Percentiles rank a stretch among this genome's conserved stretches.
These are phyloP conservation scores for Talaromyces atroroseus DNA, from an alignment of 2,329 filamentous ascomycete species.

Conservation along the genomic window DNA sequence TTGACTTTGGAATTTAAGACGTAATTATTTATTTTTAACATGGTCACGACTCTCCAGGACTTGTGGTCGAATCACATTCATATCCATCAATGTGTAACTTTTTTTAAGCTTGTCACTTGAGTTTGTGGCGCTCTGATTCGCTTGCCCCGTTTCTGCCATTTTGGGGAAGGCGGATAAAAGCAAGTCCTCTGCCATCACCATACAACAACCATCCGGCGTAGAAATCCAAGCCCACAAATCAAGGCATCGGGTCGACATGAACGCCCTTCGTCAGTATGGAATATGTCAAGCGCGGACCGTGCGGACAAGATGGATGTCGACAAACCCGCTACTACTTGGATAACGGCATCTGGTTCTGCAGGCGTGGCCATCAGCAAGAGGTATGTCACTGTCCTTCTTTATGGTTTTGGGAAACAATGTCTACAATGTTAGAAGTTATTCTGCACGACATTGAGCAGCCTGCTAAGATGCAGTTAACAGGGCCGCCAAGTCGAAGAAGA, in stretches of 20 bases:
- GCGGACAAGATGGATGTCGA: slow-evolving; percentile 61
- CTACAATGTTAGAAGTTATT: not conserved
- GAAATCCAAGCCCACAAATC: not conserved
- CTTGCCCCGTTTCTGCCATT: slow-evolving; percentile 5
- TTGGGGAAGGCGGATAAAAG: not conserved
- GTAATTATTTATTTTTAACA: not conserved
- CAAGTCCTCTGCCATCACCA: not conserved
- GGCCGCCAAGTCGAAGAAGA: slow-evolving; percentile 50
- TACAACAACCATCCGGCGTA: not conserved
- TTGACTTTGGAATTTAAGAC: not conserved
- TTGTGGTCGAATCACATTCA: not conserved
- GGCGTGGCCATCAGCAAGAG: slow-evolving; percentile 73
- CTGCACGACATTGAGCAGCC: not conserved
- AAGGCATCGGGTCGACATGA: slow-evolving; percentile 6
- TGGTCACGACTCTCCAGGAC: not conserved
- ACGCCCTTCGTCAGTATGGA: slow-evolving; percentile 29
- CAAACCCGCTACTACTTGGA: slow-evolving; percentile 67
- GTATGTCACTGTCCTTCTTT: slow-evolving; percentile 40
- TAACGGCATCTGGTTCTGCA: slow-evolving; percentile 72
- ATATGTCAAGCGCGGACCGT: slow-evolving; percentile 44
- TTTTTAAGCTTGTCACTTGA: not conserved
- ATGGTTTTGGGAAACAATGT: not conserved
- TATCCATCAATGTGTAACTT: not conserved
- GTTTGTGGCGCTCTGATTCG: slow-evolving; percentile 7
- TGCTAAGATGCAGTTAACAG: slow-evolving; percentile 19